Conservation (phyloP, 768 basidiomycete species). For the Tricholoma flavovirens region DNA sequence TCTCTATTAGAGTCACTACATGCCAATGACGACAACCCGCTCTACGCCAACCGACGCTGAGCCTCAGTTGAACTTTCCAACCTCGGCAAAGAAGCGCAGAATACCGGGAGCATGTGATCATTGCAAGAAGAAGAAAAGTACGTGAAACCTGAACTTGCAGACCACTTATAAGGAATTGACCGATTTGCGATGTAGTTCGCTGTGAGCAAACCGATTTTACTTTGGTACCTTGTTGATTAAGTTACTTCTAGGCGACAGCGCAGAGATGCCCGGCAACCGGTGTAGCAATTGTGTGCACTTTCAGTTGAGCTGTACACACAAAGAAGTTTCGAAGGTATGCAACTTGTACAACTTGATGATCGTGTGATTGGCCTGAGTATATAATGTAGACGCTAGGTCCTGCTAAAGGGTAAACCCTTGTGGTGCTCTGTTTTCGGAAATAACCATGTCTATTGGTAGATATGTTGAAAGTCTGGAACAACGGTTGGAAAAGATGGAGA, state of each 20-base stretch:
- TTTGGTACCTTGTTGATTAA: constrained; percentile 27
- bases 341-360: not conserved
- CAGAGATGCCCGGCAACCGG: constrained; percentile 52
- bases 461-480: constrained; percentile 60
- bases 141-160: constrained; percentile 13
- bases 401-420: constrained; percentile 45
- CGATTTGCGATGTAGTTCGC: constrained; percentile 20
- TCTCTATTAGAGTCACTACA: no score
- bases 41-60: not conserved
- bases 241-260: constrained; percentile 59
- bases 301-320: constrained; percentile 59
- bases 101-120: constrained; percentile 68
- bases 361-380: not conserved
- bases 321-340: constrained; percentile 59
- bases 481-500: constrained; percentile 61
- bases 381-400: constrained; percentile 45
- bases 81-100: constrained; percentile 45
- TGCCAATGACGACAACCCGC: not conserved
- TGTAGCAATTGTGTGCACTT: constrained; percentile 62
- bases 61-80: not conserved
- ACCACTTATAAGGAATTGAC: not conserved
- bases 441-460: constrained; percentile 27
- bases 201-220: constrained; percentile 20
- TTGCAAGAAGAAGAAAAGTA: constrained; percentile 71
- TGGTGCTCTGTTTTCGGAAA: not conserved